Percentiles rank a stretch among this genome's conserved stretches.
These are phyloP conservation scores for Dalbergia cultrata DNA, from an alignment of 306 rosid genomes.

Conservation along the genomic window DNA sequence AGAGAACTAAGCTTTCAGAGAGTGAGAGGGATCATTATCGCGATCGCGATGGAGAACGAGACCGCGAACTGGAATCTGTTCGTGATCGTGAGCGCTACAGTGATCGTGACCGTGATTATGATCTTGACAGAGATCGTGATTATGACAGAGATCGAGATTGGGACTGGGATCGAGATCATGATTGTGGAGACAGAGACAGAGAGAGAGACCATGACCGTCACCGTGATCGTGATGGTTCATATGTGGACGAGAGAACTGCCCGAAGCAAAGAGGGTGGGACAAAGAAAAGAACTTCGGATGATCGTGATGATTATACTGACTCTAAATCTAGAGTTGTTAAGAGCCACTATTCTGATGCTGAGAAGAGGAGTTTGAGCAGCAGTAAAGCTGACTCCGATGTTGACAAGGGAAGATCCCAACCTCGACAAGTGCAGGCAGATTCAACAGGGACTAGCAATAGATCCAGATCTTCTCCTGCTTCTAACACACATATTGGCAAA, in stretches of 20 bases:
- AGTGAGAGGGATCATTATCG: conserved; percentile 60
- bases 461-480: conserved; percentile 76
- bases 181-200: conserved; percentile 62
- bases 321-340: conserved; percentile 73
- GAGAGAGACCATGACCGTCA: conserved; percentile 59
- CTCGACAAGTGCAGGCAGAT: conserved; percentile 73
- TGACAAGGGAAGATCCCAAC: conserved; percentile 79
- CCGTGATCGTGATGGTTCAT: conserved; percentile 74
- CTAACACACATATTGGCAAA: conserved; percentile 62
- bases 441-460: conserved; percentile 62
- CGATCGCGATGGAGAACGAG: conserved; percentile 51
- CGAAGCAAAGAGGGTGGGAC: conserved; percentile 78
- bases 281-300: conserved; percentile 86
- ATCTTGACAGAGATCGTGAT: conserved; percentile 67
- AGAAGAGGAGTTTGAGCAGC: conserved; percentile 73
- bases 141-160: conserved; percentile 65
- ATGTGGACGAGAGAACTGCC: conserved; percentile 65
- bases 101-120: conserved; percentile 66
- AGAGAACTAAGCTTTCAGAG: conserved; percentile 78
- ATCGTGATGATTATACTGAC: conserved; percentile 74
- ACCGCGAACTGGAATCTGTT: conserved; percentile 51
- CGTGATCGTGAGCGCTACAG: conserved; percentile 57
- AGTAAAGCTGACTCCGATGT: conserved; percentile 78
- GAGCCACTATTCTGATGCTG: conserved; percentile 69
- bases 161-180: conserved; percentile 62